These are phyloP conservation scores for Fraxinus floribunda DNA, from an alignment of 305 asterid species.

Conservation along the genomic window DNA sequence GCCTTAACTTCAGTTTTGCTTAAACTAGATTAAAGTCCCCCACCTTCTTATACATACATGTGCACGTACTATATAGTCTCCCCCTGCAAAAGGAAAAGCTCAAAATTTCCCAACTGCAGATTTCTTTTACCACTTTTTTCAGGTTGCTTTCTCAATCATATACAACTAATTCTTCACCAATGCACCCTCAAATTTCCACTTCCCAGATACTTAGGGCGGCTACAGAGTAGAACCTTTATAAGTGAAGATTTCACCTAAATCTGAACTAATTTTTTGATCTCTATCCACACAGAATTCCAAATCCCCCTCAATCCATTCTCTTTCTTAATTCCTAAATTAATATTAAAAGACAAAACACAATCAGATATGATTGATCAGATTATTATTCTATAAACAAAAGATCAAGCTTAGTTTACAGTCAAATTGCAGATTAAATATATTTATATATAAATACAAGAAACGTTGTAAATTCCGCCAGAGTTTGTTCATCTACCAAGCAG, in stretches of 20 bases:
- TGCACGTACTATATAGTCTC: slow-evolving; percentile 4
- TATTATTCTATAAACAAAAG: neutral
- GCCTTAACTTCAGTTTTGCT: neutral
- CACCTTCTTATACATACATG: neutral
- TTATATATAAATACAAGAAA: slow-evolving; percentile 15
- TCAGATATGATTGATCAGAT: slow-evolving; percentile 17
- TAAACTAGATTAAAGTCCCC: neutral
- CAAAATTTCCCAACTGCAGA: slow-evolving; percentile 15
- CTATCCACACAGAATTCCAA: slow-evolving; percentile 23
- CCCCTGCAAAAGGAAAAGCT: slow-evolving; percentile 5
- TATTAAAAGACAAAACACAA: slow-evolving; percentile 26
- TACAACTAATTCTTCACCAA: slow-evolving; percentile 24
- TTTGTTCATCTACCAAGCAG: slow-evolving; percentile 75
- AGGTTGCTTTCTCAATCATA: slow-evolving; percentile 24
- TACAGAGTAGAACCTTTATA: slow-evolving; percentile 32
- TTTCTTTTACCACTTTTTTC: slow-evolving; percentile 9
- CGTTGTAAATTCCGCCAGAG: slow-evolving; percentile 63
- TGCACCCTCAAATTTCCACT: slow-evolving; percentile 15
- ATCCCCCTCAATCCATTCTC: slow-evolving; percentile 22
- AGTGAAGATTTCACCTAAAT: slow-evolving; percentile 62
- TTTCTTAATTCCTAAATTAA: slow-evolving; percentile 15
- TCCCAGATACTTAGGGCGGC: slow-evolving; percentile 30
- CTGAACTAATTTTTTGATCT: slow-evolving; percentile 41
- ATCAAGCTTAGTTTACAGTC: neutral
- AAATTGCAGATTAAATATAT: neutral